Evolutionary conservation across 2,329 filamentous ascomycete species (phyloP).

Genomic region (Teratosphaeria pseudoeucalypti): DNA sequence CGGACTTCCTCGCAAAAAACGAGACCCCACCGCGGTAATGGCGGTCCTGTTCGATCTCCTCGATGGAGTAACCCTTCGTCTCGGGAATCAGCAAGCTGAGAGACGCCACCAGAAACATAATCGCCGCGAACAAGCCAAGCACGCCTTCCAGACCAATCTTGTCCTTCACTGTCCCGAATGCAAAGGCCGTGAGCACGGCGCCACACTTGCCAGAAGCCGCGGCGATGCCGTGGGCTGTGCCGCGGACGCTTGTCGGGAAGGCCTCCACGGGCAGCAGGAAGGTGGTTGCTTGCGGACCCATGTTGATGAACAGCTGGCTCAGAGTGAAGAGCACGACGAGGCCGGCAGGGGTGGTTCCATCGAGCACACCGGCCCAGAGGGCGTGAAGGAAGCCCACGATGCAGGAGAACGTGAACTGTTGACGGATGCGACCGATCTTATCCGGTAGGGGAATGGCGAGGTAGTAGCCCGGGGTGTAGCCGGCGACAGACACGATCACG

Average conservation of each 20-base stretch:
- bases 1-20: neutral
- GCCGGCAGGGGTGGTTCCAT: neutral
- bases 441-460: constrained; percentile 1
- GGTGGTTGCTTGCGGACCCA: constrained; percentile 24
- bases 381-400: constrained; percentile 1
- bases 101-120: constrained; percentile 1
- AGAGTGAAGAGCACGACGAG: constrained; percentile 19
- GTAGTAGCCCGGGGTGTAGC: constrained; percentile 5
- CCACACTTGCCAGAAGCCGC: constrained; percentile 44
- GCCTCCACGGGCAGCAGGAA: constrained; percentile 40
- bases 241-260: constrained; percentile 46
- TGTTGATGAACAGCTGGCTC: constrained; percentile 38
- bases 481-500: constrained; percentile 4
- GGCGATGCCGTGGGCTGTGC: constrained; percentile 42
- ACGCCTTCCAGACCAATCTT: constrained; percentile 1
- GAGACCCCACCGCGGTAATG: neutral
- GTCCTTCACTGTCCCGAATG: constrained; percentile 16
- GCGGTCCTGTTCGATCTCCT: constrained; percentile 1
- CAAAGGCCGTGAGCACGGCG: constrained; percentile 33
- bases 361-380: constrained; percentile 2
- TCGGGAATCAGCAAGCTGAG: constrained; percentile 2
- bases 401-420: constrained; percentile 1
- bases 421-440: neutral
- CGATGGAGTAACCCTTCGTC: constrained; percentile 2
- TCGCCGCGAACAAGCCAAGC: constrained; percentile 1